Conservation (phyloP, 305 asterid species). For the Fraxinus dipetala region DNA sequence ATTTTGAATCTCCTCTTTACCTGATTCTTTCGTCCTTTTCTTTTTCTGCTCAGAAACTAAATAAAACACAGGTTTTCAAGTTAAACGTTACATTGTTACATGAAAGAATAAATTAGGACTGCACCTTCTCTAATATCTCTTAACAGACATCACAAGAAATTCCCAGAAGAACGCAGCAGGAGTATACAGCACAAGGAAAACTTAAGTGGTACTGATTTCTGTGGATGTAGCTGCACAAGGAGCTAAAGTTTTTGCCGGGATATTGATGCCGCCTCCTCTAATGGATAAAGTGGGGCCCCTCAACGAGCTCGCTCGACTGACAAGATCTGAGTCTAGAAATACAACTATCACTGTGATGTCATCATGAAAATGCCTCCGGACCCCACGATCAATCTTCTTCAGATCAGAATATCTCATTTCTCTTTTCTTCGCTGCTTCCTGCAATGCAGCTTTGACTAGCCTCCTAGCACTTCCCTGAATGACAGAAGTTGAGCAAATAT, state of each 20-base stretch:
- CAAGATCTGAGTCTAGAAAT: constrained; percentile 29
- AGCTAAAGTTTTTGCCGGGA: constrained; percentile 22
- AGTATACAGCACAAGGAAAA: constrained; percentile 2
- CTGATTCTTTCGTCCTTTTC: background rate
- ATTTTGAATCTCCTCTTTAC: background rate
- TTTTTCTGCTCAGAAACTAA: constrained; percentile 10
- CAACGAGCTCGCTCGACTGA: constrained; percentile 23
- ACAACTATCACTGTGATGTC: constrained; percentile 33
- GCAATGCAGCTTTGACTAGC: constrained; percentile 31
- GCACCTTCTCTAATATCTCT: constrained; percentile 12
- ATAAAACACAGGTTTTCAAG: constrained; percentile 15
- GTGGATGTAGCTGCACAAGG: constrained; percentile 16
- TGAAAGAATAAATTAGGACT: constrained; percentile 22
- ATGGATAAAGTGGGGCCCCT: constrained; percentile 26
- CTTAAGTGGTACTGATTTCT: constrained; percentile 17
- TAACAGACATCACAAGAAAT: background rate
- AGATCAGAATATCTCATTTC: constrained; percentile 32
- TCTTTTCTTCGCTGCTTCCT: constrained; percentile 35
- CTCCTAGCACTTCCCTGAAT: constrained; percentile 34
- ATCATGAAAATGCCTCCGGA: constrained; percentile 34
- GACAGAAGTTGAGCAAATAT: background rate
- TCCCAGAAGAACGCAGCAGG: background rate
- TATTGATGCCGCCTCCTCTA: constrained; percentile 24
- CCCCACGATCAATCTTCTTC: constrained; percentile 30
- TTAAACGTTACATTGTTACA: constrained; percentile 14